Conservation (phyloP, 75 land plant genomes). For the Pseudotsuga menziesii region DNA sequence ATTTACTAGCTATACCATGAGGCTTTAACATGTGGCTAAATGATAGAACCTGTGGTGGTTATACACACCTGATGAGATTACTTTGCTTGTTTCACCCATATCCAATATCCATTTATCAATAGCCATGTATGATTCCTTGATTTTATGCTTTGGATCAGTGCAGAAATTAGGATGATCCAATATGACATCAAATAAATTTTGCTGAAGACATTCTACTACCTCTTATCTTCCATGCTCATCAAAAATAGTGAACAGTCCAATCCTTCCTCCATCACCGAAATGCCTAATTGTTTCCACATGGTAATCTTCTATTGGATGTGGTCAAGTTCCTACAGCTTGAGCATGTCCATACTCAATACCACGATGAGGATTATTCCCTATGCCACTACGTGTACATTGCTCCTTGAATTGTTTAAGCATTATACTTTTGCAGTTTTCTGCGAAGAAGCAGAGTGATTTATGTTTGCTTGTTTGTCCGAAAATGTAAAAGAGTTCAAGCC, state of each 20-base stretch:
- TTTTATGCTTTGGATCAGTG: slow-evolving; percentile 22
- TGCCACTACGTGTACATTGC: neutral
- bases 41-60: too few species aligned
- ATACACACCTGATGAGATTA: too few species aligned
- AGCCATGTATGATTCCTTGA: slow-evolving; percentile 16
- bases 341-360: slow-evolving; percentile 26
- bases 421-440: neutral
- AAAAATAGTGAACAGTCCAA: slow-evolving; percentile 41
- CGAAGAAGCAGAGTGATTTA: too few species aligned
- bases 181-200: slow-evolving; percentile 26
- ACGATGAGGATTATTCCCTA: neutral
- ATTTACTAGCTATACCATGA: too few species aligned
- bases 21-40: too few species aligned
- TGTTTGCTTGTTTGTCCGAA: too few species aligned
- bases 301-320: slow-evolving; percentile 44
- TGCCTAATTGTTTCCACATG: slow-evolving; percentile 28
- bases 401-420: neutral
- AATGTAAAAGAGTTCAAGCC: too few species aligned
- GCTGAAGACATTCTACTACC: slow-evolving; percentile 30
- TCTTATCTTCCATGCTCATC: slow-evolving; percentile 36
- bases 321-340: slow-evolving; percentile 24
- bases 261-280: slow-evolving; percentile 10
- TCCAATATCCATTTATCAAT: slow-evolving; percentile 18
- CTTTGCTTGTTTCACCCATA: slow-evolving; percentile 19
- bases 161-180: slow-evolving; percentile 24